Evolutionary conservation across 306 rosid species (phyloP), one percentile per base, ranked within the genome.

Genomic region (Quercus parvula): DNA sequence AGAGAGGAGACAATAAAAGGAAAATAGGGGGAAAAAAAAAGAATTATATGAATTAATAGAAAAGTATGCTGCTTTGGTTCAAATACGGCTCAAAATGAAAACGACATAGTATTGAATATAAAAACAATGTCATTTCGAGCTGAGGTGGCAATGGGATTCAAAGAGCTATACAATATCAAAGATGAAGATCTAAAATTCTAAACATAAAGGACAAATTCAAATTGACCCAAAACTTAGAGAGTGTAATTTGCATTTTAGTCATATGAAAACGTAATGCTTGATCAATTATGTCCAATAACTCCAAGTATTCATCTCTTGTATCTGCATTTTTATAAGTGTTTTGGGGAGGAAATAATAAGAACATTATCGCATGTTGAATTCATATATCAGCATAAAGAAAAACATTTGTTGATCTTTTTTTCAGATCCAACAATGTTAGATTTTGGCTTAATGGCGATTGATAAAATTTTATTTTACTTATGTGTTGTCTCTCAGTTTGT

Each of bases 401-500:
- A 61, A 62, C 38, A 24, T 25, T 17, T 63, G 6, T 18, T 63
- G 33, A 27, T 14, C 70, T 63, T 28, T 63, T 63, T 63, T 20
- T 63, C 31, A 24, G 67, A 59, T 59, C 31, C 1, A 2, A 59
- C 17, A 20, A 59, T 59, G 31, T 27, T 17, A 12, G 69, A 63
- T 13, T 63, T 63, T 63, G 20, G 38, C 27, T 66, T 70, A 28
- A 25, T 31, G 15, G 20, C 1, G 2, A 28, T 63, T 63, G 41
- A 63, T 63, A 35, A 63, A 63, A 27, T 7, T 41, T 38, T 59
- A 46, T 35, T 80, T 70, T 14, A 59, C 20, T 13, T 77, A 31
- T 74, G 38, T 75, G 10, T 22, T 51, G 64, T 59, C 70, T 81
- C 75, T 63, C 70, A 63, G n/a, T 76, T 46, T 80, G 62, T 46